phyloP scores from a whole-genome alignment of 2,329 filamentous ascomycete genomes.

The Sphaerostilbella broomeana region DNA sequence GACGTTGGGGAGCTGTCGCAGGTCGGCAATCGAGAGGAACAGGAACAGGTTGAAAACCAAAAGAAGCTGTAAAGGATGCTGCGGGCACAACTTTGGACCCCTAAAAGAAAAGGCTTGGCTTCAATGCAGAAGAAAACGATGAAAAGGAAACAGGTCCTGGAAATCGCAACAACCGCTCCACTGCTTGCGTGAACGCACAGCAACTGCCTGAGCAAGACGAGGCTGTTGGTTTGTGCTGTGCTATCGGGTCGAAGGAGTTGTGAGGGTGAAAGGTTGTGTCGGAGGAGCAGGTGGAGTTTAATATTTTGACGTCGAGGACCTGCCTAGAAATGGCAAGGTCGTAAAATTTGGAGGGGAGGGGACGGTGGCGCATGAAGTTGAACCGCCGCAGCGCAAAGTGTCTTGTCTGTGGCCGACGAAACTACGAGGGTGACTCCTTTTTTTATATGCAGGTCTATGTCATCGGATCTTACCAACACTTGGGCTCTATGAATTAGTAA shows the following conservation, averaged over 20 bases:
- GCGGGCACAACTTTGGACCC: conserved; percentile 15
- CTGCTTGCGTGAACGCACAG: conserved; percentile 11
- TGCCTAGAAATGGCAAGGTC: conserved; percentile 12
- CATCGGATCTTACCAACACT: not conserved
- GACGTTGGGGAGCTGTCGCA: not conserved
- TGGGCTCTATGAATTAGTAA: too few species aligned
- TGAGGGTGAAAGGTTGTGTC: conserved; percentile 13
- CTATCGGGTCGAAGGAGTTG: conserved; percentile 4
- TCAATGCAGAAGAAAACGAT: conserved; percentile 19
- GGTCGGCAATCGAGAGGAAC: conserved; percentile 15
- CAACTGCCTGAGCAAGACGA: conserved; percentile 14
- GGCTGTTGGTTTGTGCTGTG: conserved; percentile 1
- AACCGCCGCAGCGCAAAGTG: not conserved
- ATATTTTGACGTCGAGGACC: not conserved
- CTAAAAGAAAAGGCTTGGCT: conserved; percentile 15
- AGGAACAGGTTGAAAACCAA: conserved; percentile 13
- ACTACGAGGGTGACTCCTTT: not conserved
- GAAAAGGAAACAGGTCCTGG: conserved; percentile 20
- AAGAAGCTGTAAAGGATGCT: conserved; percentile 20
- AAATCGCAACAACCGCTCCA: conserved; percentile 20
- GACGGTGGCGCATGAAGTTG: not conserved
- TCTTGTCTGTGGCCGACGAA: not conserved
- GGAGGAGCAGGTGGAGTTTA: conserved; percentile 9
- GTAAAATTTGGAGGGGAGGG: not conserved
- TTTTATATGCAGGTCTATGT: not conserved